A percentile compares a stretch with the other conserved stretches of the same genome.
Evolutionary conservation across 495 filamentous ascomycete genomes (phyloP).

Genomic region (Mycothermus thermophilus): DNA sequence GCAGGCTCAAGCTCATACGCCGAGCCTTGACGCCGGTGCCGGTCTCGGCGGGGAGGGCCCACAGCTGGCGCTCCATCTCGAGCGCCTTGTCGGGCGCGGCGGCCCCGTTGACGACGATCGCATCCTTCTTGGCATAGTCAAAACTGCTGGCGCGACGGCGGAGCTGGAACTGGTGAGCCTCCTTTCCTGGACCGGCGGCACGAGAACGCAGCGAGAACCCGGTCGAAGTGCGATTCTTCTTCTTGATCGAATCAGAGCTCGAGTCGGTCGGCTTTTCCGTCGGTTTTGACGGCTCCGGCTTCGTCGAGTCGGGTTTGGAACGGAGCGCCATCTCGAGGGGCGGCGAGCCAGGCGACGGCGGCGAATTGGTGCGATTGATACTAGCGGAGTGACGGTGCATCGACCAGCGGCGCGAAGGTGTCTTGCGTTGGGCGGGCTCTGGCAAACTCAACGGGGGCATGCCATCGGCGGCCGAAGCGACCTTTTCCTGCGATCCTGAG

Average conservation of each 20-base stretch:
- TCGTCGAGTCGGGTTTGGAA: no score
- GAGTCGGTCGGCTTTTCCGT: constrained; percentile 26
- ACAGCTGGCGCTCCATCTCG: constrained; percentile 24
- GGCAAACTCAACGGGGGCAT: constrained; percentile 4
- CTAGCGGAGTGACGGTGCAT: constrained; percentile 31
- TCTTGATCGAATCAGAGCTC: constrained; percentile 24
- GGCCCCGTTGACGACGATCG: constrained; percentile 3
- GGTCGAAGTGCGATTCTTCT: constrained; percentile 35
- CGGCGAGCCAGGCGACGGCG: constrained; percentile 37
- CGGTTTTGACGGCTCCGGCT: no score
- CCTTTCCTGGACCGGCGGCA: constrained; percentile 11
- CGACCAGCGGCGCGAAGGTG: constrained; percentile 31
- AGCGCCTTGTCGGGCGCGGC: constrained; percentile 11
- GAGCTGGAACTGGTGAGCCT: constrained; percentile 5
- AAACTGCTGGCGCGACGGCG: constrained; percentile 26
- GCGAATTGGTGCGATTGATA: constrained; percentile 40
- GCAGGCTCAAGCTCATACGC: constrained; percentile 46
- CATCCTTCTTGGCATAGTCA: constrained; percentile 16
- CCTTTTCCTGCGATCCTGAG: no score
- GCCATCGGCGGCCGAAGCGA: no score
- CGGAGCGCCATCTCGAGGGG: constrained; percentile 22
- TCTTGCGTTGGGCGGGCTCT: constrained; percentile 14
- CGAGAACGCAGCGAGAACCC: constrained; percentile 31
- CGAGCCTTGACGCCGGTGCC: constrained; percentile 54
- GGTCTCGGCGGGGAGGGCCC: constrained; percentile 41